phyloP scores from a whole-genome alignment of 208 protist genomes.

The Porcisia hertigi region DNA sequence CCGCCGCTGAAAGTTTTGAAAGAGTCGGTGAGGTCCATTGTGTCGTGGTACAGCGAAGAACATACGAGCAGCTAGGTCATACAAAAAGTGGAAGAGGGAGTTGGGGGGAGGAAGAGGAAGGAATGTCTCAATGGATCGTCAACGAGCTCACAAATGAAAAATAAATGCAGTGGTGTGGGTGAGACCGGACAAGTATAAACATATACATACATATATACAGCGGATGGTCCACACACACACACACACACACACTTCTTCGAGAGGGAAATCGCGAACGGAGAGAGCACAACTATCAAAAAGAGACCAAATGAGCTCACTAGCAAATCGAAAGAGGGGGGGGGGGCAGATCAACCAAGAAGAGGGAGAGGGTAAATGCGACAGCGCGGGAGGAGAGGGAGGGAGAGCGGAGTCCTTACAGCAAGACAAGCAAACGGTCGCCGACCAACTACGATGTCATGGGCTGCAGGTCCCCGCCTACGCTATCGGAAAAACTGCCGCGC shows the following conservation, averaged over 20 bases:
- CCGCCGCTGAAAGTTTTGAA: neutral
- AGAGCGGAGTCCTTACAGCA: neutral
- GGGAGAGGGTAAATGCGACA: neutral
- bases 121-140: too few relatives aligned
- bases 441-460: neutral
- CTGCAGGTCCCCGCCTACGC: neutral
- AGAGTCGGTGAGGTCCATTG: neutral
- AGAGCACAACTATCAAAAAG: too few relatives aligned
- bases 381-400: neutral
- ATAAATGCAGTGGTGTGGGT: neutral
- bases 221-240: too few relatives aligned
- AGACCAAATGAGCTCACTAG: too few relatives aligned
- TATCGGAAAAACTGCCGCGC: neutral
- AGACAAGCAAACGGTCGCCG: neutral
- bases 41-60: neutral
- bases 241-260: too few relatives aligned
- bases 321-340: neutral
- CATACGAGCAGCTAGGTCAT: neutral
- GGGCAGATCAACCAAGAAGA: neutral
- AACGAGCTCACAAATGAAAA: neutral
- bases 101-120: too few relatives aligned
- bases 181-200: too few relatives aligned
- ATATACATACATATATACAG: too few relatives aligned
- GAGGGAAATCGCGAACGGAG: too few relatives aligned
- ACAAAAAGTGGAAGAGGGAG: neutral